Conservation (phyloP, 2,329 filamentous ascomycete genomes). For the Chaetomium strumarium region DNA sequence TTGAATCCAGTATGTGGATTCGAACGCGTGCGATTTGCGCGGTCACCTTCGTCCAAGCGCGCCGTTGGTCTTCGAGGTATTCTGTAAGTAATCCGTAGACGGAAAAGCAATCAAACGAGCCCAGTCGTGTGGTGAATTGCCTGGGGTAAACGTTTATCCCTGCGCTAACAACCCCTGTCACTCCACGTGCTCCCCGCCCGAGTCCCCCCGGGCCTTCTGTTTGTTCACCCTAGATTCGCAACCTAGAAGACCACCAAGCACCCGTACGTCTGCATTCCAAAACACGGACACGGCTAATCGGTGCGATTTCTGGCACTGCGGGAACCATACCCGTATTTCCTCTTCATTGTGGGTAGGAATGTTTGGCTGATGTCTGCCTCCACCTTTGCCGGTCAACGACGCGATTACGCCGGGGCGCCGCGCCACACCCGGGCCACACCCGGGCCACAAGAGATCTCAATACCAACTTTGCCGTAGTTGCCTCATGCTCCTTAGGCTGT, state of each 20-base stretch:
- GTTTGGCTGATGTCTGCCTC: background rate
- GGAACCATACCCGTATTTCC: background rate
- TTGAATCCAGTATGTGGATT: too few species aligned
- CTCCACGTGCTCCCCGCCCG: background rate
- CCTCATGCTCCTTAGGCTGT: background rate
- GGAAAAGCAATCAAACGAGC: constrained; percentile 13
- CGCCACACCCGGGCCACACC: background rate
- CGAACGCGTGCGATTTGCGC: too few species aligned
- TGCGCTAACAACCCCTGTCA: background rate
- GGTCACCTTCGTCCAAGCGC: background rate
- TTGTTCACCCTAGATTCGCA: background rate
- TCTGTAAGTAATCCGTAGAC: too few species aligned
- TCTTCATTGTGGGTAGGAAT: background rate
- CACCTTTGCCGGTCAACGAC: background rate
- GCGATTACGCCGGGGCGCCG: background rate
- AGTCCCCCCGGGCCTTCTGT: background rate
- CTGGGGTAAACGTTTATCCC: constrained; percentile 20
- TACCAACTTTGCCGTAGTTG: background rate
- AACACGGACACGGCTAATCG: background rate
- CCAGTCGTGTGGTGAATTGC: background rate
- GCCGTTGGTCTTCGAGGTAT: too few species aligned
- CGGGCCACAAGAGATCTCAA: background rate
- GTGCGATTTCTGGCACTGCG: background rate
- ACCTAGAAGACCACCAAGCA: background rate
- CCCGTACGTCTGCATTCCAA: background rate